A percentile compares a stretch with the other conserved stretches of the same genome.
Evolutionary conservation across 352 stramenopile species (phyloP).

Genomic region (Globisporangium irregulare): DNA sequence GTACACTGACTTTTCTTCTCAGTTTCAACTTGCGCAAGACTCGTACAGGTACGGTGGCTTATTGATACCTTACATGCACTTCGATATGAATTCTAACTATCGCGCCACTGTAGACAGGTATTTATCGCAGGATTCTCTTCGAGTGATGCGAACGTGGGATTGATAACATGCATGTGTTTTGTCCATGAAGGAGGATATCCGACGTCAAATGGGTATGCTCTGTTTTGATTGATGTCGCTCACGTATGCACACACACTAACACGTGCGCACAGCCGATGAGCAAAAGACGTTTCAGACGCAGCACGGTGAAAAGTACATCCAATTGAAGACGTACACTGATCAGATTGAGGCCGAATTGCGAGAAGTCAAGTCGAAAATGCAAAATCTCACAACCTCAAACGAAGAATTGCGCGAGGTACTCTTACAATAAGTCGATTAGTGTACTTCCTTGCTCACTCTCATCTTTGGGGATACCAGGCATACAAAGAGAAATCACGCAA

Average conservation of each 20-base stretch:
- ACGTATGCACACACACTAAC: background rate
- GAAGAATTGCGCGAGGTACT: conserved; percentile 74
- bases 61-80: background rate
- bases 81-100: conserved; percentile 1
- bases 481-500: conserved; percentile 87
- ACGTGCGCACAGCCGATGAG: conserved; percentile 50
- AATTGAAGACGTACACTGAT: conserved; percentile 85
- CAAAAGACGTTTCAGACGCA: conserved; percentile 79
- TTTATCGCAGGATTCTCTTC: background rate
- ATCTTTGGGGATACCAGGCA: conserved; percentile 30
- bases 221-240: background rate
- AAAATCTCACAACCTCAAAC: conserved; percentile 64
- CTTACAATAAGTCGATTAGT: background rate
- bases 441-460: background rate
- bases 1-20: conserved; percentile 4
- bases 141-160: background rate
- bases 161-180: background rate
- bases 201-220: conserved; percentile 60
- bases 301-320: conserved; percentile 84
- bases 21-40: conserved; percentile 87
- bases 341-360: conserved; percentile 78
- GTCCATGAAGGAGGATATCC: conserved; percentile 53
- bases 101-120: conserved; percentile 47
- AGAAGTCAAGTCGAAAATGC: conserved; percentile 81
- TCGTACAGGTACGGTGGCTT: conserved; percentile 48